Percentiles rank a stretch among this genome's conserved stretches.
Evolutionary conservation across 2,329 filamentous ascomycete genomes (phyloP).

Genomic region (Tolypocladium album): DNA sequence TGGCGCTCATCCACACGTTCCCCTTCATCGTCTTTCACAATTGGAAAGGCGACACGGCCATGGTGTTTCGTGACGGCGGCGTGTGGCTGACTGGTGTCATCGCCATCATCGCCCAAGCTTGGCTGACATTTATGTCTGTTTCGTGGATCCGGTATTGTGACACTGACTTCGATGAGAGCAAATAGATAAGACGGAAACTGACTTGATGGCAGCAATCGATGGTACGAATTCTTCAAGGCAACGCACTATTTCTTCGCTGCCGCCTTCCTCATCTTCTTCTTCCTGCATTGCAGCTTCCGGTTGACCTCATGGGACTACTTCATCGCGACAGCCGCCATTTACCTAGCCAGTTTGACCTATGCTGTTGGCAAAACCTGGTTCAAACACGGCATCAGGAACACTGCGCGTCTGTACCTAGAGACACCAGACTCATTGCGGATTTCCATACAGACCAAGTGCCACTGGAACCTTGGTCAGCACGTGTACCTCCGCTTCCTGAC

Average conservation of each 20-base stretch:
- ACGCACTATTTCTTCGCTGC: constrained; percentile 41
- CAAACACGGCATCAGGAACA: constrained; percentile 34
- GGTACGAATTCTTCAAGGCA: constrained; percentile 52
- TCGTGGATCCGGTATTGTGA: constrained; percentile 33
- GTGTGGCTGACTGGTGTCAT: constrained; percentile 46
- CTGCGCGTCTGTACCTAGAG: constrained; percentile 28
- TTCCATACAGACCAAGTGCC: constrained; percentile 28
- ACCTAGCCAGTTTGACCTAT: constrained; percentile 27
- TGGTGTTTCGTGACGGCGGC: constrained; percentile 30
- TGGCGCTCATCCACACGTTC: constrained; percentile 48
- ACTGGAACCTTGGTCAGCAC: constrained; percentile 43
- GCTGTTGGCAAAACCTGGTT: constrained; percentile 35
- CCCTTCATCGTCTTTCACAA: constrained; percentile 46
- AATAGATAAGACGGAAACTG: neutral
- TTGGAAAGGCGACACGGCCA: constrained; percentile 34
- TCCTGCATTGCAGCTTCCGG: constrained; percentile 46
- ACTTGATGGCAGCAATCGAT: constrained; percentile 28
- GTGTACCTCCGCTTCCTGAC: constrained; percentile 42
- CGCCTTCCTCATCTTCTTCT: constrained; percentile 47
- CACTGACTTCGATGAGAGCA: no score
- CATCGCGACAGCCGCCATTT: constrained; percentile 36
- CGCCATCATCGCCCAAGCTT: constrained; percentile 40
- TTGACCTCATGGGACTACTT: constrained; percentile 52
- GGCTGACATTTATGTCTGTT: constrained; percentile 43
- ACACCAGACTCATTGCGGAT: constrained; percentile 27